Conservation (phyloP, 176 grass and related monocot species). For the Carex littledalei region DNA sequence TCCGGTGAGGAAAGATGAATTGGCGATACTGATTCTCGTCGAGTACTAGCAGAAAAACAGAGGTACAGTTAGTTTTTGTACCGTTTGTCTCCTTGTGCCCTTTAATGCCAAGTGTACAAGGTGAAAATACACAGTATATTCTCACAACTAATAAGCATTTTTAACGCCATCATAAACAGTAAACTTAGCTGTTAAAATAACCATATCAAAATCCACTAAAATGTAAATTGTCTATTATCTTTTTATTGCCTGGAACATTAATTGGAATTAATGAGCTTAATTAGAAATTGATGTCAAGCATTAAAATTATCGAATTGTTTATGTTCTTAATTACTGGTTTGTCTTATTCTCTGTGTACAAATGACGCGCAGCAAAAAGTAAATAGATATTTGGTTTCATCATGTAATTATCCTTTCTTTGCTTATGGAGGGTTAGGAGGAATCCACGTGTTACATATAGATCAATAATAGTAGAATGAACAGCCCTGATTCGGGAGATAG, state of each 20-base stretch:
- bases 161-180: not conserved
- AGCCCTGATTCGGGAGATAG: not conserved
- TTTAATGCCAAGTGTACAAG: slow-evolving; percentile 15
- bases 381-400: not conserved
- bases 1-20: not conserved
- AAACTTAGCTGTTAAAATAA: not conserved
- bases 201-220: not conserved
- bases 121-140: not conserved
- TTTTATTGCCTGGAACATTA: no score
- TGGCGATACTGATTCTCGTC: not conserved
- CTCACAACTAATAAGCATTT: not conserved
- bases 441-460: not conserved
- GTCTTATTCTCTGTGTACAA: not conserved
- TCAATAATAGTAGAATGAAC: not conserved
- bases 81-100: slow-evolving; percentile 18
- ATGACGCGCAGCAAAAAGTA: not conserved
- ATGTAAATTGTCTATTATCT: not conserved
- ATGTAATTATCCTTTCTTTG: not conserved
- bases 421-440: not conserved
- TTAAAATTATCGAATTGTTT: not conserved
- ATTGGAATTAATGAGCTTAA: not conserved
- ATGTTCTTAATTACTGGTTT: not conserved
- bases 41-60: not conserved
- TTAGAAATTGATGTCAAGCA: not conserved
- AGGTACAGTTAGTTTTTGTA: slow-evolving; percentile 32